Conservation (phyloP, 2,329 filamentous ascomycete species). For the Juglanconis oblonga region DNA sequence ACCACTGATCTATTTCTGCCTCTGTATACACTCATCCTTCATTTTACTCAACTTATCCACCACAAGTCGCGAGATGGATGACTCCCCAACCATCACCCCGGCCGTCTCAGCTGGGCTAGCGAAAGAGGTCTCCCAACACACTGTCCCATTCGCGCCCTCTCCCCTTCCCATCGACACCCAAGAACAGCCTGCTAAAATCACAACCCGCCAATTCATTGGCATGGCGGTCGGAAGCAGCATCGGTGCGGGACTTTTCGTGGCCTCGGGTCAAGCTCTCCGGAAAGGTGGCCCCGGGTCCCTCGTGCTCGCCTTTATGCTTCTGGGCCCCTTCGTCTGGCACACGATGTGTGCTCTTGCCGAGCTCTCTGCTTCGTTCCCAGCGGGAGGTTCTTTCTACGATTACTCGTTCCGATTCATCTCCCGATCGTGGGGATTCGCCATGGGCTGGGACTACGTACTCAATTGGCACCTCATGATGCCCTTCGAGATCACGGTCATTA, state of each 20-base stretch:
- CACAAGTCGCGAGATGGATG: not conserved
- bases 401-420: conserved; percentile 36
- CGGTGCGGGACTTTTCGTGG: conserved; percentile 34
- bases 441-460: conserved; percentile 38
- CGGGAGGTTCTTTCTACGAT: conserved; percentile 36
- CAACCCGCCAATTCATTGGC: conserved; percentile 32
- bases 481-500: conserved; percentile 35
- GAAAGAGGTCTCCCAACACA: not conserved
- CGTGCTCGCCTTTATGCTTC: conserved; percentile 30
- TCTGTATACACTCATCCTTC: no score
- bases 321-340: conserved; percentile 31
- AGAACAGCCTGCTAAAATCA: conserved; percentile 23
- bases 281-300: conserved; percentile 30
- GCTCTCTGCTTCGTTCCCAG: conserved; percentile 31
- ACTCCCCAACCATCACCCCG: not conserved
- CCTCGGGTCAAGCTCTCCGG: conserved; percentile 29
- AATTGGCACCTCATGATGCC: conserved; percentile 35
- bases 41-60: not conserved
- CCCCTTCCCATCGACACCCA: not conserved
- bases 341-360: conserved; percentile 29
- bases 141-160: not conserved
- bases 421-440: conserved; percentile 36
- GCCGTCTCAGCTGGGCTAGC: not conserved
- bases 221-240: conserved; percentile 35
- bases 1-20: no score